phyloP scores from a whole-genome alignment of 2,329 filamentous ascomycete genomes.

The Blastomyces emzantsi region DNA sequence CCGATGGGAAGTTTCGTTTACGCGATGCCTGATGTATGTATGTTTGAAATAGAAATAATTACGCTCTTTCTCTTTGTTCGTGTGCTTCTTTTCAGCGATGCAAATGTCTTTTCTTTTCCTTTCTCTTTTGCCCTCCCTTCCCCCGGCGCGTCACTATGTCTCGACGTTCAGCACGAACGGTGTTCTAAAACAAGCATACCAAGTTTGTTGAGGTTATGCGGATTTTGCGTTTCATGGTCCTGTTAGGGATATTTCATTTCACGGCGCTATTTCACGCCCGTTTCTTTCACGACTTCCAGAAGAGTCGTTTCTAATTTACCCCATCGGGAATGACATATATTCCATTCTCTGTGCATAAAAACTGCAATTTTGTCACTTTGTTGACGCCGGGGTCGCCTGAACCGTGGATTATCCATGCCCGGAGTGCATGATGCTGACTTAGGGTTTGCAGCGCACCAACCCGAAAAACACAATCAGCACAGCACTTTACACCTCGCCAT shows the following conservation, averaged over 20 bases:
- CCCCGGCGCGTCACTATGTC: background rate
- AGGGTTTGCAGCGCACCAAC: slow-evolving; percentile 29
- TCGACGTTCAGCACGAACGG: background rate
- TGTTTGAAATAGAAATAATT: background rate
- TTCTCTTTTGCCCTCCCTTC: background rate
- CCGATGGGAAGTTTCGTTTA: slow-evolving; percentile 87
- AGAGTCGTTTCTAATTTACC: background rate
- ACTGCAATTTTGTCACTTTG: background rate
- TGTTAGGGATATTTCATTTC: background rate
- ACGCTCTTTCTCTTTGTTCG: background rate
- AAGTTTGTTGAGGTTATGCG: background rate
- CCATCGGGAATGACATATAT: background rate
- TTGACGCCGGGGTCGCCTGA: background rate
- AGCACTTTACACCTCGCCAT: slow-evolving; percentile 61
- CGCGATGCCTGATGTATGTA: slow-evolving; percentile 73
- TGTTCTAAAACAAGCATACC: background rate
- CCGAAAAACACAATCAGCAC: slow-evolving; percentile 58
- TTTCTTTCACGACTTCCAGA: background rate
- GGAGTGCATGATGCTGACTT: background rate
- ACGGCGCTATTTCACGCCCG: background rate
- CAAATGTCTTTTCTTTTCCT: background rate
- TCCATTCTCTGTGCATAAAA: background rate
- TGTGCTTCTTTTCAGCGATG: background rate
- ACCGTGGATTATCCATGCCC: background rate
- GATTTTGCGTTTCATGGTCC: background rate